A percentile compares a stretch with the other conserved stretches of the same genome.
phyloP scores from a whole-genome alignment of 441 rosid species.

The Breynia disticha region DNA sequence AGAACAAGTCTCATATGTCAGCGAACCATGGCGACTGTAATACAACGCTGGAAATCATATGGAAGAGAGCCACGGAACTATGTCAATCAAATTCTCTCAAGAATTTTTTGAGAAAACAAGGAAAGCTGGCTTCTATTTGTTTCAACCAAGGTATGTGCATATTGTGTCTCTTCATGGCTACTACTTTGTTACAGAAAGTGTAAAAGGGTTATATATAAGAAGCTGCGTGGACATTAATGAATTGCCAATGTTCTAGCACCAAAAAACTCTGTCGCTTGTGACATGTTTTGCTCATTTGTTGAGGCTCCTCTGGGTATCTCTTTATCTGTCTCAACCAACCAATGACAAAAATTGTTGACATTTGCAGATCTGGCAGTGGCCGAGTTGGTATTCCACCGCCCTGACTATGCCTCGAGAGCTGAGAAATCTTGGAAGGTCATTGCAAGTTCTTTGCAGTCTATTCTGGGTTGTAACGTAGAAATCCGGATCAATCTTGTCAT shows the following conservation, averaged over 20 bases:
- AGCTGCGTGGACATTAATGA: too few relatives aligned
- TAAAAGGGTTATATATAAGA: too few relatives aligned
- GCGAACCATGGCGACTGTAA: slow-evolving; percentile 30
- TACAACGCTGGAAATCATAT: slow-evolving; percentile 51
- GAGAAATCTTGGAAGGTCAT: slow-evolving; percentile 91
- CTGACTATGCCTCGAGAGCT: slow-evolving; percentile 56
- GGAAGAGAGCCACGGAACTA: slow-evolving; percentile 56
- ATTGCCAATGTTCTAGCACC: too few relatives aligned
- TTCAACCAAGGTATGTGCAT: slow-evolving; percentile 49
- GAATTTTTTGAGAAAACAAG: slow-evolving; percentile 57
- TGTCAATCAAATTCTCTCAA: slow-evolving; percentile 67
- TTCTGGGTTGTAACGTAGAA: slow-evolving; percentile 78
- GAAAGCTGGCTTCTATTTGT: slow-evolving; percentile 62
- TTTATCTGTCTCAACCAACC: not conserved
- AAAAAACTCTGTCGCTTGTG: too few relatives aligned
- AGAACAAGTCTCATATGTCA: slow-evolving; percentile 22
- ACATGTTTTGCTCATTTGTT: too few relatives aligned
- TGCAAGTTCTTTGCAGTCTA: slow-evolving; percentile 69
- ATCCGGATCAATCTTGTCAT: slow-evolving; percentile 58
- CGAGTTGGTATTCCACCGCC: slow-evolving; percentile 58
- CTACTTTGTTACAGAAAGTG: too few relatives aligned
- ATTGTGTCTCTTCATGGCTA: not conserved
- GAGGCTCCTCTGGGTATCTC: too few relatives aligned
- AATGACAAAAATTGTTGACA: not conserved
- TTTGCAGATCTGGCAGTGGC: slow-evolving; percentile 68